Conservation (phyloP, 345 rosid genomes). For the Turnera subulata region DNA sequence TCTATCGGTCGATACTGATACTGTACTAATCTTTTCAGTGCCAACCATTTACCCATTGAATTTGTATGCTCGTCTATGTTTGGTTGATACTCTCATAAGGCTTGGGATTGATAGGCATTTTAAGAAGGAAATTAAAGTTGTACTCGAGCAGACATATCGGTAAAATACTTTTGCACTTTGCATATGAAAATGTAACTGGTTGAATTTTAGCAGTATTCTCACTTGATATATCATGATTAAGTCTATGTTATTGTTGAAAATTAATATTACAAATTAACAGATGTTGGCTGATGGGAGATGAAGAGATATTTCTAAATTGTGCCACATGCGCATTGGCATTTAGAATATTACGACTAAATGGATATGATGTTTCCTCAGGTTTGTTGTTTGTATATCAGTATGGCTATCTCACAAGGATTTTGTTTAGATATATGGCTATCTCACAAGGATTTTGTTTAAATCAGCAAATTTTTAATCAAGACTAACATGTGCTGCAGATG, state of each 20-base stretch:
- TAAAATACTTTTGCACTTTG: constrained; percentile 19
- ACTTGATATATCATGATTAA: constrained; percentile 6
- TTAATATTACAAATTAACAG: constrained; percentile 37
- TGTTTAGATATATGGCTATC: not conserved
- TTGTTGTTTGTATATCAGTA: constrained; percentile 1
- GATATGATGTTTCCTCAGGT: constrained; percentile 80
- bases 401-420: not conserved
- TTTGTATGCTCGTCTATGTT: constrained; percentile 46
- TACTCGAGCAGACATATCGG: constrained; percentile 62
- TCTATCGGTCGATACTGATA: constrained; percentile 4
- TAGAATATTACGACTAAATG: constrained; percentile 54
- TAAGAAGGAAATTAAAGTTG: constrained; percentile 43
- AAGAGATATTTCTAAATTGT: constrained; percentile 57
- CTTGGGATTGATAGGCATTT: constrained; percentile 69
- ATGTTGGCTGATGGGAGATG: constrained; percentile 69
- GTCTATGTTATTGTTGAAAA: not conserved
- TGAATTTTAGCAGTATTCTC: not conserved
- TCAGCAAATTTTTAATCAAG: constrained; percentile 1
- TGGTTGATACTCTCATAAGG: constrained; percentile 58
- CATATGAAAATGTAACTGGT: not conserved
- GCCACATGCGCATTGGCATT: constrained; percentile 72
- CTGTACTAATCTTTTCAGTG: constrained; percentile 41
- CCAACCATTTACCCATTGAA: constrained; percentile 70
- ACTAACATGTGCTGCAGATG: constrained; percentile 45
- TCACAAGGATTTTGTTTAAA: not conserved